Percentiles rank a stretch among this genome's conserved stretches.
Conservation (phyloP, 352 stramenopile species). For the Globisporangium camurandrum region DNA sequence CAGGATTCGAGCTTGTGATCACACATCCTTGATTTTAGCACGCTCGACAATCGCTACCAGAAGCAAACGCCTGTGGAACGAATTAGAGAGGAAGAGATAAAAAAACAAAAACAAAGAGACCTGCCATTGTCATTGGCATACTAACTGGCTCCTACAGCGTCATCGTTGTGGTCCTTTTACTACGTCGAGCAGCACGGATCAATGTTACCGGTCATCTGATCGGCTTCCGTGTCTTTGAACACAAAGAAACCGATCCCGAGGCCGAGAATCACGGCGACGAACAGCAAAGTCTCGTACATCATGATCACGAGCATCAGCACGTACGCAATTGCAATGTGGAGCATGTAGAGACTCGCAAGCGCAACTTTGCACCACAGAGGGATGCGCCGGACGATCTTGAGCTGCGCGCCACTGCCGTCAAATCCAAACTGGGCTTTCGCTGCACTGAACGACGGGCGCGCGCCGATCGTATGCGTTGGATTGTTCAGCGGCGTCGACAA, state of each 20-base stretch:
- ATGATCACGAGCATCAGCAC: constrained; percentile 84
- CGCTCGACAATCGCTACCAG: no score
- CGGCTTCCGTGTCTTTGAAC: constrained; percentile 78
- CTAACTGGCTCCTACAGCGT: neutral
- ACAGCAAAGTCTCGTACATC: constrained; percentile 81
- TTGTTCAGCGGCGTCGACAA: constrained; percentile 35
- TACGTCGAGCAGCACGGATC: constrained; percentile 78
- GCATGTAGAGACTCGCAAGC: constrained; percentile 70
- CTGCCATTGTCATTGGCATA: neutral
- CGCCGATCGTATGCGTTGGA: neutral
- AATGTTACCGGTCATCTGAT: constrained; percentile 58
- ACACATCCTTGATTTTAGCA: no score
- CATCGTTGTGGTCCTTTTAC: no score
- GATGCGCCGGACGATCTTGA: constrained; percentile 49
- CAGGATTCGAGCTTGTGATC: constrained; percentile 9
- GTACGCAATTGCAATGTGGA: constrained; percentile 68
- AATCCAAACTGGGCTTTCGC: constrained; percentile 16
- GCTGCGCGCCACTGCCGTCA: constrained; percentile 13
- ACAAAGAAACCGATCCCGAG: constrained; percentile 65
- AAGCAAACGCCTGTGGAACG: no score
- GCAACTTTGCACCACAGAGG: constrained; percentile 54
- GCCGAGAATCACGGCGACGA: constrained; percentile 65
- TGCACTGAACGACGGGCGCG: constrained; percentile 10
- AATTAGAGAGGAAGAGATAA: constrained; percentile 1
- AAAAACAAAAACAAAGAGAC: neutral